These are phyloP conservation scores for Komagataea norvegica DNA, from an alignment of 1,139 yeast species.

Conservation along the genomic window DNA sequence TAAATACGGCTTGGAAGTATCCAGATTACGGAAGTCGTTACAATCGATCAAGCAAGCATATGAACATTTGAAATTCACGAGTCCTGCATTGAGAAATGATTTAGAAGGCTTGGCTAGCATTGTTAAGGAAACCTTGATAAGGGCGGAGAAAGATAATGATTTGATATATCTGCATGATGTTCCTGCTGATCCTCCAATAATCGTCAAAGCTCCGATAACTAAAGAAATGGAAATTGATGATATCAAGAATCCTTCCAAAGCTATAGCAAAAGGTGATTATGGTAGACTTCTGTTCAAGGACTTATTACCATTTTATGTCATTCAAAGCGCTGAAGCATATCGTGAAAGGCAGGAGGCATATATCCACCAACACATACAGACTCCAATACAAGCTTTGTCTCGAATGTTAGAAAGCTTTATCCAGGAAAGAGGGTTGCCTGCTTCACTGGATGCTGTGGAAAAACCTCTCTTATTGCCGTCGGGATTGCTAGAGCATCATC, in stretches of 20 bases:
- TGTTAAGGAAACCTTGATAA: constrained; percentile 42
- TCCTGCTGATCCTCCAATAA: constrained; percentile 46
- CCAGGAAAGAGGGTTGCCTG: constrained; percentile 48
- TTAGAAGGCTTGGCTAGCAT: constrained; percentile 42
- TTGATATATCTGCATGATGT: constrained; percentile 66
- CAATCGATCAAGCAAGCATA: constrained; percentile 35
- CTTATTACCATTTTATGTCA: constrained; percentile 60
- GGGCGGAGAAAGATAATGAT: constrained; percentile 76
- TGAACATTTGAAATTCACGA: constrained; percentile 41
- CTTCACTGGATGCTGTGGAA: constrained; percentile 58
- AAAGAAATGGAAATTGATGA: constrained; percentile 42
- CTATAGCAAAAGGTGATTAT: constrained; percentile 21
- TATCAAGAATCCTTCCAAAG: constrained; percentile 28
- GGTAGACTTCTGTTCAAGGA: constrained; percentile 44
- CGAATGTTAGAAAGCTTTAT: constrained; percentile 42
- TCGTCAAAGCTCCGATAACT: constrained; percentile 54
- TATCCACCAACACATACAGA: constrained; percentile 44
- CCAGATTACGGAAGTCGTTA: constrained; percentile 45
- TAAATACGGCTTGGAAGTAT: constrained; percentile 69
- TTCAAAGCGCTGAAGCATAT: constrained; percentile 66
- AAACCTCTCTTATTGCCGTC: constrained; percentile 62
- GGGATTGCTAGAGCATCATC: constrained; percentile 49
- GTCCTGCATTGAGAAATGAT: constrained; percentile 42
- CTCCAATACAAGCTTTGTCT: constrained; percentile 50
- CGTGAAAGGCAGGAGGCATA: constrained; percentile 60